These are phyloP conservation scores for Lycium barbarum DNA, from an alignment of 257 asterid genomes.

Conservation along the genomic window DNA sequence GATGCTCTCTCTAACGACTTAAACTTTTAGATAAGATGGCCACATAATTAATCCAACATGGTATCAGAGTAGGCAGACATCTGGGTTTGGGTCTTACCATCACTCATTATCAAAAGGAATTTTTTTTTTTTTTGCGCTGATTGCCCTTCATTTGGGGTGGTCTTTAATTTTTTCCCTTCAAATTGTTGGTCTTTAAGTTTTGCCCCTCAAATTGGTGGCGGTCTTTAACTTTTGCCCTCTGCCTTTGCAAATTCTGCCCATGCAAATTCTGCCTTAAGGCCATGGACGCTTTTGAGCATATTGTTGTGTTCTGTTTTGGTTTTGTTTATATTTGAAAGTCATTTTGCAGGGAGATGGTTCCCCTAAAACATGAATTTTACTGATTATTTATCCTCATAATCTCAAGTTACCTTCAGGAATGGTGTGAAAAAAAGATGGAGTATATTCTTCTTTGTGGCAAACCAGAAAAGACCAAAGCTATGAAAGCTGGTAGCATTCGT, in stretches of 20 bases:
- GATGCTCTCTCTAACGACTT: background rate
- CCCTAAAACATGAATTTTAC: background rate
- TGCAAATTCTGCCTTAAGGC: no score
- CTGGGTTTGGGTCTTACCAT: background rate
- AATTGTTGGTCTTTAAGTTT: no score
- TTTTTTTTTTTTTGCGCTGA: background rate
- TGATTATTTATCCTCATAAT: background rate
- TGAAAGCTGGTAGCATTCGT: constrained; percentile 86
- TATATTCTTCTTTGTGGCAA: constrained; percentile 57
- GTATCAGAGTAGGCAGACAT: background rate
- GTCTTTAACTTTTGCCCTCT: no score
- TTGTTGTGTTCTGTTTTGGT: background rate
- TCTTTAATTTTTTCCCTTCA: no score
- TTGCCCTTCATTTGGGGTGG: background rate
- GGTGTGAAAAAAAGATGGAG: constrained; percentile 96
- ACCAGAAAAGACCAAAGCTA: constrained; percentile 69
- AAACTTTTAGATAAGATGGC: background rate
- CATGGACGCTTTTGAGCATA: background rate
- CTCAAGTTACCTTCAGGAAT: constrained; percentile 58
- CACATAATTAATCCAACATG: background rate
- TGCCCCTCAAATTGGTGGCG: no score
- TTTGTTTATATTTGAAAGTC: background rate
- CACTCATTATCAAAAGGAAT: background rate
- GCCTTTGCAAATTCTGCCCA: no score
- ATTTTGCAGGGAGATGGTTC: background rate